Conservation (phyloP, 257 asterid genomes). For the Forsythia suspensa region DNA sequence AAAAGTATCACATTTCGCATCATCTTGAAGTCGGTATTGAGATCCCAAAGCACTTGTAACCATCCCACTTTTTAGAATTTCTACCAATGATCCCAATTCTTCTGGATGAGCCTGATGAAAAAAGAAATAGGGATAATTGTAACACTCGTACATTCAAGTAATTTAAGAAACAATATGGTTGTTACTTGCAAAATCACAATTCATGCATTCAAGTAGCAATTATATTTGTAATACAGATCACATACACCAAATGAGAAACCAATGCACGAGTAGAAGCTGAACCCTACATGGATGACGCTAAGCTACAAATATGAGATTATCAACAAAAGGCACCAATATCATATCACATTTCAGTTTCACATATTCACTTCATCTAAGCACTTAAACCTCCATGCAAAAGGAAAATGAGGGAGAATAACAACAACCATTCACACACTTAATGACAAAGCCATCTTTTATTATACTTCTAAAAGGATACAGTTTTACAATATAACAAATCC, state of each 20-base stretch:
- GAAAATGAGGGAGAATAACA: neutral
- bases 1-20: constrained; percentile 92
- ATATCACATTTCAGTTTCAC: neutral
- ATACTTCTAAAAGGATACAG: neutral
- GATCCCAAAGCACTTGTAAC: constrained; percentile 82
- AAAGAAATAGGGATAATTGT: constrained; percentile 21
- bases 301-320: neutral
- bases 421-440: neutral
- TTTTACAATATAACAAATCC: neutral
- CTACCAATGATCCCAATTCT: constrained; percentile 88
- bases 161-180: constrained; percentile 11
- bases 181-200: constrained; percentile 20
- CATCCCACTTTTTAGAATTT: constrained; percentile 93
- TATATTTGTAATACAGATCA: neutral
- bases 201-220: neutral
- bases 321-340: neutral
- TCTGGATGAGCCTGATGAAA: constrained; percentile 78
- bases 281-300: constrained; percentile 5
- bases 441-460: neutral
- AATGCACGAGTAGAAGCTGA: constrained; percentile 7
- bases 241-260: neutral
- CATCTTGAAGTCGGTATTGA: constrained; percentile 76
- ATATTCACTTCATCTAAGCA: neutral
- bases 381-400: neutral
- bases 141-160: constrained; percentile 2